Conservation (phyloP, 441 rosid genomes). For the Daphne laureola region DNA sequence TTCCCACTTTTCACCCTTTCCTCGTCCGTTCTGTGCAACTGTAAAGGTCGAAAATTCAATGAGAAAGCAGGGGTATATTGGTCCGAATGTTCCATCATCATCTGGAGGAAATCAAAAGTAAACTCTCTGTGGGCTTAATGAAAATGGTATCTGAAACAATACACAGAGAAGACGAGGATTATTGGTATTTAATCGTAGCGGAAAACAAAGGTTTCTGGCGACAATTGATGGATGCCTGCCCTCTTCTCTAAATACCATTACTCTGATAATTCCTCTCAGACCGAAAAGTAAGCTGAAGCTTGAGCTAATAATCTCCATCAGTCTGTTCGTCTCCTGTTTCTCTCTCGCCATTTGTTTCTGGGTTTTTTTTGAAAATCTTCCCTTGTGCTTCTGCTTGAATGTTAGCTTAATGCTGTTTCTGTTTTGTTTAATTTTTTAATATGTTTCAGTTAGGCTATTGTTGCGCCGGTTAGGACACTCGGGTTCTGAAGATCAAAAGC, state of each 20-base stretch:
- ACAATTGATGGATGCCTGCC: conserved; percentile 18
- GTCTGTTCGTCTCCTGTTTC: conserved; percentile 7
- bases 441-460: conserved; percentile 16
- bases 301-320: too few relatives aligned
- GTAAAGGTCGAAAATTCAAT: background rate
- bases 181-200: conserved; percentile 7
- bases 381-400: conserved; percentile 4
- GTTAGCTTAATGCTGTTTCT: conserved; percentile 4
- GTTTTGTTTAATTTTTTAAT: conserved; percentile 7
- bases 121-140: background rate
- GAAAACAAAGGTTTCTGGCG: conserved; percentile 14
- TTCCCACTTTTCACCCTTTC: conserved; percentile 10
- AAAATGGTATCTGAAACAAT: conserved; percentile 2
- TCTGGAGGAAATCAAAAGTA: conserved; percentile 12
- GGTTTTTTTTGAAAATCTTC: background rate
- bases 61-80: background rate
- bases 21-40: background rate
- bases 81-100: conserved; percentile 13
- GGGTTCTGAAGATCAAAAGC: conserved; percentile 32
- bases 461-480: conserved; percentile 15
- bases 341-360: background rate
- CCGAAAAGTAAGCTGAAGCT: background rate
- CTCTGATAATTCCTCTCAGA: conserved; percentile 1
- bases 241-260: conserved; percentile 6
- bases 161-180: conserved; percentile 3